Base-by-base conservation (phyloP, 1,139 yeast species). In the Cylindricascospora bacillispora region DNA sequence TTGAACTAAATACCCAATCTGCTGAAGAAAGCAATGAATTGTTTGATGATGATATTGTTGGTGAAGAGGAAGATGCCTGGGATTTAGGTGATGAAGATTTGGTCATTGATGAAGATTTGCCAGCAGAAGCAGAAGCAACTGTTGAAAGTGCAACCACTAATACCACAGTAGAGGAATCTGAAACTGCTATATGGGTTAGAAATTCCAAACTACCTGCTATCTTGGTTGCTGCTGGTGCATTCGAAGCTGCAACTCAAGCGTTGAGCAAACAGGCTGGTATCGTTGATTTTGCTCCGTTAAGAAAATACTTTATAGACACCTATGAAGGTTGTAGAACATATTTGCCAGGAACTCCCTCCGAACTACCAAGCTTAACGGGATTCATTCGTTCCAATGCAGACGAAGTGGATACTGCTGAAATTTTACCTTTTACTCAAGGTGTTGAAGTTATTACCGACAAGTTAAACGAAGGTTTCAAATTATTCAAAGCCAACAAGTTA, bases 181-280 rank as follows among this genome's bases (percentile, higher is more conserved):
- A 89, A 55, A 57, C 76, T 24, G 78, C 78, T 4, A 58, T 60
- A 41, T 92, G 99, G 98, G 69, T 81, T 24, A 78, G 89, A 41
- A 82, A 80, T 57, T 82, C 95, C 11, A 81, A 79, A 39, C 69
- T 89, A 31, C 85, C 97, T 4, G 97, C 95, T 22, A 85, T 82
- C 22, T 83, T 83, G 46, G 85, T 80, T 48, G 95, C 98, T 2
- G 86, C 95, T 2, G 99, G 99, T 44, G 82, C 93, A 4, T 85
- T 86, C 54, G 97, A 86, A 41, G 82, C 89, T 38, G 98, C 98
- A 26, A 92, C 95, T 22, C 89, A 83, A 44, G 69, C 92, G 50
- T 68, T 92, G 48, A 73, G 79, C 59, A 79, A 92, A 48, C 98
- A 92, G 58, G 66, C 79, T 31, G 98, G 97, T 43, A 70, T 82